Percentiles rank a stretch among this genome's conserved stretches.
These are phyloP conservation scores for Trametes maxima DNA, from an alignment of 768 basidiomycete genomes.

Conservation along the genomic window DNA sequence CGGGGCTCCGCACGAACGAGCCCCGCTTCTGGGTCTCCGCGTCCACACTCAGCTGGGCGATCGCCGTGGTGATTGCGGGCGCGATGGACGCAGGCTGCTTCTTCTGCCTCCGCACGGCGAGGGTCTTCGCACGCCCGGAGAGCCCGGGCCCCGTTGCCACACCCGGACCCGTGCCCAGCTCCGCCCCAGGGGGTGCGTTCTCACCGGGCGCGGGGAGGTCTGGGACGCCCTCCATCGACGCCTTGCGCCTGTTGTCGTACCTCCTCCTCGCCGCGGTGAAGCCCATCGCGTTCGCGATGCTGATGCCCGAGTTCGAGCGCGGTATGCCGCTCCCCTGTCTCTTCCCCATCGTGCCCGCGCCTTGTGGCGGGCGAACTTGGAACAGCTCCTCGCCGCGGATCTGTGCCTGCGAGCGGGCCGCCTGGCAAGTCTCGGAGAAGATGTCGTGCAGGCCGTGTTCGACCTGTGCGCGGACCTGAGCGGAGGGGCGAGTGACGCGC, in stretches of 20 bases:
- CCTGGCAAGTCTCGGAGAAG: slow-evolving; percentile 70
- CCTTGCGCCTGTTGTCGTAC: slow-evolving; percentile 67
- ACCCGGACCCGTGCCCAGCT: neutral
- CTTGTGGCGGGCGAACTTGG: slow-evolving; percentile 41
- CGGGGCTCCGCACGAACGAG: slow-evolving; percentile 17
- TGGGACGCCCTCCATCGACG: slow-evolving; percentile 40
- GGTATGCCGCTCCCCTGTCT: slow-evolving; percentile 46
- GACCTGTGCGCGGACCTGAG: slow-evolving; percentile 65
- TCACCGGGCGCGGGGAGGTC: slow-evolving; percentile 2
- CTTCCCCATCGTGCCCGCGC: slow-evolving; percentile 20
- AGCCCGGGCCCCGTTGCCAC: neutral
- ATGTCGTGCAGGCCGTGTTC: slow-evolving; percentile 83
- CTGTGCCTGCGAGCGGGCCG: slow-evolving; percentile 66
- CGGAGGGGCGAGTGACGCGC: slow-evolving; percentile 68
- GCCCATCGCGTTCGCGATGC: slow-evolving; percentile 57
- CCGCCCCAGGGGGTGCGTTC: neutral
- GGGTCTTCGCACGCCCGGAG: slow-evolving; percentile 14
- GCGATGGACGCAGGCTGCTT: slow-evolving; percentile 24
- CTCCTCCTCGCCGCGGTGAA: slow-evolving; percentile 52
- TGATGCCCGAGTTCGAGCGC: slow-evolving; percentile 60
- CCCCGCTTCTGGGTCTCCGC: neutral
- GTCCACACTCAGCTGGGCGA: slow-evolving; percentile 13
- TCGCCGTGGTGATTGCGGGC: slow-evolving; percentile 15
- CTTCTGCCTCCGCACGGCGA: slow-evolving; percentile 18
- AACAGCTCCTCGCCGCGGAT: slow-evolving; percentile 67